Evolutionary conservation across 2,329 filamentous ascomycete genomes (phyloP), one percentile per base, ranked within the genome.

Genomic region (Bisporella sp.): DNA sequence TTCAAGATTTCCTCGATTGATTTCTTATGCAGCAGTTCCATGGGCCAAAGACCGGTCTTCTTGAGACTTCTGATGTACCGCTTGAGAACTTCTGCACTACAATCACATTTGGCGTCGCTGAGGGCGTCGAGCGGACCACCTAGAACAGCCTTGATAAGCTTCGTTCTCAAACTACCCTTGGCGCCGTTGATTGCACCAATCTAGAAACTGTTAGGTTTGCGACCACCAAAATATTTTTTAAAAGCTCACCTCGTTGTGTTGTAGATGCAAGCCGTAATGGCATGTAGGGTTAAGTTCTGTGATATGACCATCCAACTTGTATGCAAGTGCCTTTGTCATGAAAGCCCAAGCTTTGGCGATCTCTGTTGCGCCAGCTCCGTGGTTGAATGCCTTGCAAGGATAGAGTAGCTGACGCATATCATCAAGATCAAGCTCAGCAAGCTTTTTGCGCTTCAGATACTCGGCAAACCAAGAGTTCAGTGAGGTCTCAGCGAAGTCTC

Each of bases 241-340:
- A 12, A n/a, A 11, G 31, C 44, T 44, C 42, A 57, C 53, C 32
- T 49, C 47, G 12, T 47, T 37, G n/a, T 59, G 21, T 48, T 56
- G 48, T 46, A 62, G 47, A 54, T 62, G 57, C 32, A 62, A 46
- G 39, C 53, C 4, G 6, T 41, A 31, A 35, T 39, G 44, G 4
- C 21, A 29, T 7, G 45, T 51, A 5, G 47, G 53, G 28, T 55
- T 55, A 4, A 11, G 5, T 32, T 55, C 55, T 5, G 37, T 42
- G 21, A 53, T 47, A 30, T 51, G 43, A 5, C 29, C 46, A 7
- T 37, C 31, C 1, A 9, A n/a, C n/a, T 50, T 12, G 31, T 50
- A 52, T 5, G 49, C 51, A 3, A 57, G 47, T 9, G n/a, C 31
- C 30, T 50, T 50, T 29, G 54, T 57, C 5, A 55, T 28, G 11